phyloP scores from a whole-genome alignment of 2,329 filamentous ascomycete species.

The Ampelomyces quisqualis region DNA sequence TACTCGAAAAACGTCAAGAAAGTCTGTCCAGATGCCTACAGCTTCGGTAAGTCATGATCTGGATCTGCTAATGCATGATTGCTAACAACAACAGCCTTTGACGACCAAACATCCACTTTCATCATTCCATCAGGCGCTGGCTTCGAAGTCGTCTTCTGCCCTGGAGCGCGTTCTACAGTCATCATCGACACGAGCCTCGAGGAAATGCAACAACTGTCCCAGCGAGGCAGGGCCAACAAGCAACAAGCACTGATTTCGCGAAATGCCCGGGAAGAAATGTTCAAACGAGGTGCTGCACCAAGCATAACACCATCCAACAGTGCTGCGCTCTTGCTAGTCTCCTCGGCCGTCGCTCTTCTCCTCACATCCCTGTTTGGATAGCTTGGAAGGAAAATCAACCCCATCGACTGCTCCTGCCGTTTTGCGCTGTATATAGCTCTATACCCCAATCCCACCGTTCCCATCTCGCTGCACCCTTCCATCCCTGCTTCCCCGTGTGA shows the following conservation, averaged over 20 bases:
- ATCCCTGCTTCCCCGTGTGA: too few relatives aligned
- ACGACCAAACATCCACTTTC: conserved; percentile 59
- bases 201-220: conserved; percentile 37
- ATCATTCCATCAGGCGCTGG: conserved; percentile 66
- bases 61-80: background rate
- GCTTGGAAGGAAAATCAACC: too few relatives aligned
- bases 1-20: conserved; percentile 71
- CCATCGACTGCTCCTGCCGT: too few relatives aligned
- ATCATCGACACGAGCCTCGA: conserved; percentile 47
- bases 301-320: conserved; percentile 1
- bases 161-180: conserved; percentile 55
- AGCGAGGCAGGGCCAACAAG: conserved; percentile 33
- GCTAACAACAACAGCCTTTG: conserved; percentile 48
- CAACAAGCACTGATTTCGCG: conserved; percentile 24
- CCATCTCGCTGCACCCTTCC: too few relatives aligned
- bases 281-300: conserved; percentile 20
- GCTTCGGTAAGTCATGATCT: conserved; percentile 60
- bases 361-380: conserved; percentile 6
- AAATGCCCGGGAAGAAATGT: conserved; percentile 17
- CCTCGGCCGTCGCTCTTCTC: conserved; percentile 4
- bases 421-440: background rate
- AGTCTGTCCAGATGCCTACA: conserved; percentile 83
- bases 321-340: conserved; percentile 12
- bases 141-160: conserved; percentile 79
- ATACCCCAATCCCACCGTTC: background rate